These are phyloP conservation scores for Peronospora farinosa DNA, from an alignment of 352 stramenopile species.

Conservation along the genomic window DNA sequence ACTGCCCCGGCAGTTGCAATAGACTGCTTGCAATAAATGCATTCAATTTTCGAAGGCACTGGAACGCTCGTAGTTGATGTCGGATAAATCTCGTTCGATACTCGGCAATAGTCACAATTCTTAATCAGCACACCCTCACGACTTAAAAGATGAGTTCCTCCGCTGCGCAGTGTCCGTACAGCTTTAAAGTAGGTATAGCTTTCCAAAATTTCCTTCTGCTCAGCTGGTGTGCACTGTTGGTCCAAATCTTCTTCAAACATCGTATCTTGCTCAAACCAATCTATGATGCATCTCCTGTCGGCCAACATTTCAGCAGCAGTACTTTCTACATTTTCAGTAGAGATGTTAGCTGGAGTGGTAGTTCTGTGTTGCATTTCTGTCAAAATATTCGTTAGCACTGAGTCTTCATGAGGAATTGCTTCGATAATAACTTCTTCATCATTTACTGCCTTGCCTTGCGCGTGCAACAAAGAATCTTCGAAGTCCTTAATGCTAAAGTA, in stretches of 20 bases:
- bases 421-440: slow-evolving; percentile 18
- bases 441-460: slow-evolving; percentile 23
- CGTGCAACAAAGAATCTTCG: slow-evolving; percentile 53
- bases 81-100: slow-evolving; percentile 61
- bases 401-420: slow-evolving; percentile 41
- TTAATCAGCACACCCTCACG: slow-evolving; percentile 46
- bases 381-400: slow-evolving; percentile 47
- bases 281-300: slow-evolving; percentile 49
- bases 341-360: slow-evolving; percentile 1
- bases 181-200: slow-evolving; percentile 69
- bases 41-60: slow-evolving; percentile 59
- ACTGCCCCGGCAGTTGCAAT: slow-evolving; percentile 38
- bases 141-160: slow-evolving; percentile 32
- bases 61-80: slow-evolving; percentile 49
- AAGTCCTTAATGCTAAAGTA: slow-evolving; percentile 84
- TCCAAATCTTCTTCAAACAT: slow-evolving; percentile 88
- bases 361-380: slow-evolving; percentile 31
- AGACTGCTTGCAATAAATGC: slow-evolving; percentile 47
- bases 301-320: slow-evolving; percentile 12
- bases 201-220: slow-evolving; percentile 73
- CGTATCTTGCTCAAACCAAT: slow-evolving; percentile 86
- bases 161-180: slow-evolving; percentile 37
- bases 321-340: slow-evolving; percentile 10
- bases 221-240: slow-evolving; percentile 57
- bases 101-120: slow-evolving; percentile 47